Evolutionary conservation across 2,329 filamentous ascomycete genomes (phyloP), one percentile per base, ranked within the genome.

Genomic region (Macrophomina tecta): DNA sequence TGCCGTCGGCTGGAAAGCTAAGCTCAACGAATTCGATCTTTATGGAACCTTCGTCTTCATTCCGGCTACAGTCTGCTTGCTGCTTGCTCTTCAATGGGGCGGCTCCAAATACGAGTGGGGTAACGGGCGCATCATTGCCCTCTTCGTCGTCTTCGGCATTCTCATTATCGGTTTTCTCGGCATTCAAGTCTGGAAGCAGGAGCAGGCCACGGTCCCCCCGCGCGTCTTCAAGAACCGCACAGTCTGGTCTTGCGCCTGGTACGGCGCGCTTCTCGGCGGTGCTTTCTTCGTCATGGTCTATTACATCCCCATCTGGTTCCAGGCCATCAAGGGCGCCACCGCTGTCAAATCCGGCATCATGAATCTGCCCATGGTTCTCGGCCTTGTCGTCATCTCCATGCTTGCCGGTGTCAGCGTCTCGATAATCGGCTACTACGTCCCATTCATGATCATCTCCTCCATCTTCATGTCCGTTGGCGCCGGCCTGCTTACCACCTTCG

Each of bases 71-170:
- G 76, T 85, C 66, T 84, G 80, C 71, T 72, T 84, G 45, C 74
- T 85, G 9, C 78, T 85, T 40, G 83, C 83, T 48, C 77, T 85
- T 5, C 82, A 84, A 65, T 85, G 82, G 82, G 83, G 81, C 64
- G 83, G 82, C 38, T 79, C 77, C 71, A 82, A 79, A 71, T 84
- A 83, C 69, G 71, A 70, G 1, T 85, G 82, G 82, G 72, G 72
- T 11, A 78, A 75, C 68, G 80, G 74, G 30, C 76, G 78, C 48
- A 81, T 85, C 73, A 82, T 84, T 64, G 81, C 76, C 1, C 77
- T 83, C 1, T 74, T 84, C 30, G 80, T 83, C 68, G 65, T 83
- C 40, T 82, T 81, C 66, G 79, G 67, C n/a, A 51, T 84, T n/a
- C 74, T 84, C 5, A 72, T 77, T 51, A 68, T 75, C 58, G 73